Conservation (phyloP, 129 eudicot genomes). For the Chrysanthemum lavandulifolium region DNA sequence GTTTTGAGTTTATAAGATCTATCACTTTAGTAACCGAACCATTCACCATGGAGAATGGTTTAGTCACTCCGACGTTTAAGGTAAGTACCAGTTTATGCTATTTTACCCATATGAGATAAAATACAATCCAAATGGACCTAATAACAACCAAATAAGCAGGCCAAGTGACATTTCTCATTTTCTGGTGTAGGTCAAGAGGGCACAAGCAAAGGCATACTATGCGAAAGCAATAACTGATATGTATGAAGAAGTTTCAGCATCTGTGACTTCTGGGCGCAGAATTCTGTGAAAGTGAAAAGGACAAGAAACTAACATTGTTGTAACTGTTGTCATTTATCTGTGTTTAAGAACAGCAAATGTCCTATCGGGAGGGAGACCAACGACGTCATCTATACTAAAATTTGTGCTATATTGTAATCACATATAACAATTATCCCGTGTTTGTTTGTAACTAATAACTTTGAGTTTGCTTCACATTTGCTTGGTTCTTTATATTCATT, state of each 20-base stretch:
- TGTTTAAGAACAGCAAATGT: neutral
- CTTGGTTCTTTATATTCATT: too few species aligned
- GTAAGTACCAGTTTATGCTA: conserved; percentile 24
- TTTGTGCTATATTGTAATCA: conserved; percentile 14
- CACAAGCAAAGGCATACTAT: conserved; percentile 74
- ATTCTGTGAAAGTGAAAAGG: conserved; percentile 19
- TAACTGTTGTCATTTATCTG: neutral
- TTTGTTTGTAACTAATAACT: too few species aligned
- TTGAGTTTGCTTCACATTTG: too few species aligned
- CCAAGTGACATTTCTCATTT: conserved; percentile 1
- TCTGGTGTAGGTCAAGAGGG: conserved; percentile 58
- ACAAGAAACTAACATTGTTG: conserved; percentile 2
- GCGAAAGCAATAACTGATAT: conserved; percentile 55
- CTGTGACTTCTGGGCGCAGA: conserved; percentile 39
- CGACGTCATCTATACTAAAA: conserved; percentile 9
- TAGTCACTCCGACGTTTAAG: conserved; percentile 84
- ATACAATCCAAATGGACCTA: neutral
- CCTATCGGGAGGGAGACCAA: neutral
- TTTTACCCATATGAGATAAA: too few species aligned
- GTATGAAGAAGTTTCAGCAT: conserved; percentile 60
- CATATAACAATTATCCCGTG: neutral
- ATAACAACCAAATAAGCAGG: neutral
- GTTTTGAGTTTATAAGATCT: conserved; percentile 72
- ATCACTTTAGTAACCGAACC: conserved; percentile 75
- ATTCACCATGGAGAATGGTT: conserved; percentile 74